Conservation (phyloP, 345 rosid genomes). For the Bruguiera gymnorhiza region DNA sequence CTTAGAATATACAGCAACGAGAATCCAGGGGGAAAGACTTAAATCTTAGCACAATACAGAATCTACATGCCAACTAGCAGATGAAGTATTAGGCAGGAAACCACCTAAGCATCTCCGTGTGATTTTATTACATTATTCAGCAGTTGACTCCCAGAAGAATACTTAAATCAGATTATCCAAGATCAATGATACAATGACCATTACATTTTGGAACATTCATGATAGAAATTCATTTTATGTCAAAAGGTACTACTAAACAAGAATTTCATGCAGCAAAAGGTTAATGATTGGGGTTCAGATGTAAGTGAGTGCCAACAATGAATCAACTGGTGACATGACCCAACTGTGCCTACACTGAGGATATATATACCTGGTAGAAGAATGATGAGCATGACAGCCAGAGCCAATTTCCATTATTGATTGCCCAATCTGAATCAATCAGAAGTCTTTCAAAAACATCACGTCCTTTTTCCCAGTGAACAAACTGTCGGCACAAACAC, state of each 20-base stretch:
- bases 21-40: neutral
- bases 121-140: neutral
- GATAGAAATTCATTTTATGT: neutral
- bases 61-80: neutral
- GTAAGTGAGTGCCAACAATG: neutral
- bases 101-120: neutral
- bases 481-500: constrained; percentile 56
- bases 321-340: neutral
- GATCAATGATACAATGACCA: neutral
- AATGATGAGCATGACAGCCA: constrained; percentile 97
- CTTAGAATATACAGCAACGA: neutral
- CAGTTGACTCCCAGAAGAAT: neutral
- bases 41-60: neutral
- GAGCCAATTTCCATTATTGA: constrained; percentile 90
- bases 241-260: too few relatives aligned
- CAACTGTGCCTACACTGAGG: constrained; percentile 1
- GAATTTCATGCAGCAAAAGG: too few relatives aligned
- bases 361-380: constrained; percentile 72
- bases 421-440: constrained; percentile 95
- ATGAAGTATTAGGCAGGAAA: neutral
- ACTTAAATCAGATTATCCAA: neutral
- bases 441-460: constrained; percentile 89
- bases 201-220: neutral
- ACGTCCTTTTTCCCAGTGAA: constrained; percentile 97
- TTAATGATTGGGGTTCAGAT: neutral